phyloP scores from a whole-genome alignment of 257 asterid species.

The Solanum pimpinellifolium region DNA sequence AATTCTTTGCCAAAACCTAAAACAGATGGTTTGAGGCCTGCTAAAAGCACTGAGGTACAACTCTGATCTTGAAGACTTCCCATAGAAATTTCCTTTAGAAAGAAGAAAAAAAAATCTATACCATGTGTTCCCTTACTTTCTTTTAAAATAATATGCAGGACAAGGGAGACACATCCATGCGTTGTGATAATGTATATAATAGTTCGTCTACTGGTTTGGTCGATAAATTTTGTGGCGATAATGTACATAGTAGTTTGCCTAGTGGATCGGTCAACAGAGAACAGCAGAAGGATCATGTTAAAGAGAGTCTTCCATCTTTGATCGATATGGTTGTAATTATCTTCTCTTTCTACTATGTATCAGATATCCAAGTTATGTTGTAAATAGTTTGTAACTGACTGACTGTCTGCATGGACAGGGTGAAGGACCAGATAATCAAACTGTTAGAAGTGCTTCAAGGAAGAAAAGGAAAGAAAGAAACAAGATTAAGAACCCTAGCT shows the following conservation, averaged over 20 bases:
- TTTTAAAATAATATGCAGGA: constrained; percentile 36
- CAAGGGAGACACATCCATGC: constrained; percentile 21
- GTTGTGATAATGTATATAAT: constrained; percentile 2
- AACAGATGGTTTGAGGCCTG: constrained; percentile 28
- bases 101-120: constrained; percentile 2
- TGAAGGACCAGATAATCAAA: constrained; percentile 40
- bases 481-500: constrained; percentile 41
- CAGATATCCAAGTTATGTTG: constrained; percentile 19
- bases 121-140: neutral
- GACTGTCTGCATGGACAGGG: constrained; percentile 62
- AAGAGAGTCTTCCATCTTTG: constrained; percentile 28
- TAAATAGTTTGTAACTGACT: constrained; percentile 44
- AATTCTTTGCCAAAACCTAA: constrained; percentile 40
- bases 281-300: constrained; percentile 32
- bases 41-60: constrained; percentile 42
- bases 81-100: constrained; percentile 4
- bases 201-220: neutral
- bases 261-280: constrained; percentile 16
- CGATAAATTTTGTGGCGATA: constrained; percentile 2
- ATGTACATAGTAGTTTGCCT: constrained; percentile 27
- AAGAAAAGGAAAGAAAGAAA: constrained; percentile 76
- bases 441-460: constrained; percentile 42
- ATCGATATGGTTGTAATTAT: constrained; percentile 54
- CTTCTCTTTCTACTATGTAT: constrained; percentile 24
- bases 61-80: constrained; percentile 3